These are phyloP conservation scores for Meripilus lineatus DNA, from an alignment of 1,284 basidiomycete species.

Conservation along the genomic window DNA sequence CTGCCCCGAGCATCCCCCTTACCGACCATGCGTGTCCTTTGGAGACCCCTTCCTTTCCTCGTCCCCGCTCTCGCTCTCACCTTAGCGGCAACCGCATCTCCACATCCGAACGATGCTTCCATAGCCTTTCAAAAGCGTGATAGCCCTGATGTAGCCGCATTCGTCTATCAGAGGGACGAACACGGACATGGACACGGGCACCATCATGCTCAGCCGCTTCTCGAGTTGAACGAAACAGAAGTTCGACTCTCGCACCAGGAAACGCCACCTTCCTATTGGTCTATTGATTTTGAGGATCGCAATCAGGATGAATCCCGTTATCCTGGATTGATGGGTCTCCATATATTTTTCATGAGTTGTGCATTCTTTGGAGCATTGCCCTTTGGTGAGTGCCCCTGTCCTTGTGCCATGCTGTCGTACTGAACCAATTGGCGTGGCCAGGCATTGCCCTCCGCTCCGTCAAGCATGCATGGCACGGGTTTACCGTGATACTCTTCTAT, in stretches of 20 bases:
- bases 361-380: conserved; percentile 78
- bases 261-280: conserved; percentile 75
- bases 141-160: conserved; percentile 12
- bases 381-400: conserved; percentile 45
- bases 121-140: conserved; percentile 10
- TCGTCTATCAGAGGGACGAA: conserved; percentile 20
- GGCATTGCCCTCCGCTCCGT: conserved; percentile 73
- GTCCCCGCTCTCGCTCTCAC: conserved; percentile 25
- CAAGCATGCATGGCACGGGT: conserved; percentile 55
- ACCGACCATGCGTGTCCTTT: conserved; percentile 26
- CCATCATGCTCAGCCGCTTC: conserved; percentile 44
- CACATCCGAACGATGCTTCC: conserved; percentile 4
- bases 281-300: conserved; percentile 61
- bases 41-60: conserved; percentile 27
- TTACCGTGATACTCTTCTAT: conserved; percentile 59
- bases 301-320: conserved; percentile 42
- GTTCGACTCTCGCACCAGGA: conserved; percentile 56
- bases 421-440: conserved; percentile 24
- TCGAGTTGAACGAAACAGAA: conserved; percentile 70
- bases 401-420: conserved; percentile 2
- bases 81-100: conserved; percentile 20
- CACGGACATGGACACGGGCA: conserved; percentile 38
- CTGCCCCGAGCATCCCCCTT: conserved; percentile 12
- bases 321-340: conserved; percentile 61
- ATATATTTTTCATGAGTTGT: conserved; percentile 61